These are phyloP conservation scores for Aspergillus carlsbadensis DNA, from an alignment of 495 filamentous ascomycete genomes.

Conservation along the genomic window DNA sequence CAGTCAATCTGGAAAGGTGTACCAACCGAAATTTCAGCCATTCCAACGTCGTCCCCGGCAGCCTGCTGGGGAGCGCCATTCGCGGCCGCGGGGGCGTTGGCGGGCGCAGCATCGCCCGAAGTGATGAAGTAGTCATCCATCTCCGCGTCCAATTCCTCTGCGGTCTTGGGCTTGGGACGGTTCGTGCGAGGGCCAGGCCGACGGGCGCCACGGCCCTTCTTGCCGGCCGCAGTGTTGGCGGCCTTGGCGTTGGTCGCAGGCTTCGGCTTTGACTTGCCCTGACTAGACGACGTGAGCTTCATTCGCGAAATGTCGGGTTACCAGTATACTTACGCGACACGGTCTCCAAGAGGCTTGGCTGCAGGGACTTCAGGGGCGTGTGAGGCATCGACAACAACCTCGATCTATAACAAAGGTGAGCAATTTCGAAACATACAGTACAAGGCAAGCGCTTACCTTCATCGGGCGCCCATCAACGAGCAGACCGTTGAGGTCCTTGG, in stretches of 20 bases:
- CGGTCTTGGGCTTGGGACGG: slow-evolving; percentile 81
- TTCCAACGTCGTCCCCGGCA: slow-evolving; percentile 45
- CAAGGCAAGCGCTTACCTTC: slow-evolving; percentile 59
- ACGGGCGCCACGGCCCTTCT: slow-evolving; percentile 51
- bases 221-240: slow-evolving; percentile 40
- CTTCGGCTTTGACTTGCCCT: slow-evolving; percentile 78
- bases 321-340: slow-evolving; percentile 63
- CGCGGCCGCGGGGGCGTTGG: slow-evolving; percentile 40
- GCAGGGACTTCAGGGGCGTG: slow-evolving; percentile 63
- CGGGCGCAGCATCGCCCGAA: slow-evolving; percentile 34
- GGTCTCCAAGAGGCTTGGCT: slow-evolving; percentile 78
- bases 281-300: slow-evolving; percentile 34
- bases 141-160: slow-evolving; percentile 88
- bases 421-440: neutral
- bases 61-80: slow-evolving; percentile 37
- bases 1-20: neutral
- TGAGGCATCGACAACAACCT: slow-evolving; percentile 79
- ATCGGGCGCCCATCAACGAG: slow-evolving; percentile 86
- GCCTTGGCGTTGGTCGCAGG: slow-evolving; percentile 72
- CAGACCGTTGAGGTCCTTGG: slow-evolving; percentile 77
- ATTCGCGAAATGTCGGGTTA: neutral
- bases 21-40: slow-evolving; percentile 54
- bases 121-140: slow-evolving; percentile 84
- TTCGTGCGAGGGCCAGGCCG: slow-evolving; percentile 48
- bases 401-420: slow-evolving; percentile 55